phyloP scores from a whole-genome alignment of 768 basidiomycete species.

The Tephrocybe rancida region DNA sequence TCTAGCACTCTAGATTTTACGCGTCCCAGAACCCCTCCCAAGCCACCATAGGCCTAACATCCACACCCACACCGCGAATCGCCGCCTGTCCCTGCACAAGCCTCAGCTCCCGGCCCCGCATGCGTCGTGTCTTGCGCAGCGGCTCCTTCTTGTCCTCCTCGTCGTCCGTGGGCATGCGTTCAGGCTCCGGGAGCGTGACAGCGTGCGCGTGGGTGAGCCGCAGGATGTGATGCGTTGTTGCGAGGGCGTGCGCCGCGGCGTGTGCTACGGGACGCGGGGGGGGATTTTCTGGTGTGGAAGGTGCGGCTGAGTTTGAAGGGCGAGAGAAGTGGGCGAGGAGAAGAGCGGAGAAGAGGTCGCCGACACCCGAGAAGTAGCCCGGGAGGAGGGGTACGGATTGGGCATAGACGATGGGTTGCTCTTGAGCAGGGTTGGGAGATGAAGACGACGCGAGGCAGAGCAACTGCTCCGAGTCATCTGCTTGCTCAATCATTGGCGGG shows the following conservation, averaged over 20 bases:
- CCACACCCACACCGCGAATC: slow-evolving; percentile 48
- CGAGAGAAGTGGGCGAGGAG: slow-evolving; percentile 71
- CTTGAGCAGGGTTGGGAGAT: slow-evolving; percentile 18
- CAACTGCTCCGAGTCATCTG: slow-evolving; percentile 50
- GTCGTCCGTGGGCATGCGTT: slow-evolving; percentile 69
- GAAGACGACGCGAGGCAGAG: slow-evolving; percentile 80
- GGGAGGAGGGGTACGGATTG: slow-evolving; percentile 76
- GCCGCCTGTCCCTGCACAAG: slow-evolving; percentile 79
- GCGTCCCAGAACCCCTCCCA: slow-evolving; percentile 50
- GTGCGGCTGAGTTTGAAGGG: not conserved
- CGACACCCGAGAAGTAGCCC: slow-evolving; percentile 96
- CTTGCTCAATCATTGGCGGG: slow-evolving; percentile 46
- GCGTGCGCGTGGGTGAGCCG: slow-evolving; percentile 61
- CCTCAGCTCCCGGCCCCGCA: slow-evolving; percentile 85
- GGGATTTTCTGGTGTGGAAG: not conserved
- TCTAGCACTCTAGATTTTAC: not conserved
- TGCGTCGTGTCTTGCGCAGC: slow-evolving; percentile 66
- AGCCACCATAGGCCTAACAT: slow-evolving; percentile 35
- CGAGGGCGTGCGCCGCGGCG: slow-evolving; percentile 70
- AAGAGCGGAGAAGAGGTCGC: slow-evolving; percentile 94
- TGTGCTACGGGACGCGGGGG: slow-evolving; percentile 44
- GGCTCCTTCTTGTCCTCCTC: slow-evolving; percentile 72
- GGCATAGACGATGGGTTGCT: slow-evolving; percentile 52
- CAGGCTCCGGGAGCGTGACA: slow-evolving; percentile 56
- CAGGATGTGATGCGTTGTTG: slow-evolving; percentile 76